A percentile compares a stretch with the other conserved stretches of the same genome.
Conservation (phyloP, 495 filamentous ascomycete genomes). For the Trichocladium uniseriatum region DNA sequence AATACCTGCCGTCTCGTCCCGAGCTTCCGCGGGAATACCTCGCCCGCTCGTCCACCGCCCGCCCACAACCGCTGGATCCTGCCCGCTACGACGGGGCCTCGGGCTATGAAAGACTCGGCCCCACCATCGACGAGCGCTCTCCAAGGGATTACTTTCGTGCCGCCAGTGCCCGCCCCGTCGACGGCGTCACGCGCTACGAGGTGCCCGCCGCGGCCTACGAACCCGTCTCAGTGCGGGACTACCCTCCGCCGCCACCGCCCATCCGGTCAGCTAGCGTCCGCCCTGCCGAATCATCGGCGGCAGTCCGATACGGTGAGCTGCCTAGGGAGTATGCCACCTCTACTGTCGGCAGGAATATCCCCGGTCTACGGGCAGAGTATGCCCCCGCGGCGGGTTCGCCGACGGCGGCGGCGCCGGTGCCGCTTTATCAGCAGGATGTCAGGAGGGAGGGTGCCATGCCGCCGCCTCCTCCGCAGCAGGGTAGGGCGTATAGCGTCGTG, state of each 20-base stretch:
- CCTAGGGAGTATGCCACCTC: constrained; percentile 13
- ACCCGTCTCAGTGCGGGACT: constrained; percentile 30
- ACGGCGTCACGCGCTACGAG: constrained; percentile 45
- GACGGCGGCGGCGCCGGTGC: not conserved
- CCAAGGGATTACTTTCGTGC: constrained; percentile 40
- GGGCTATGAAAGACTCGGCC: constrained; percentile 21
- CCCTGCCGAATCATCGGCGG: constrained; percentile 5
- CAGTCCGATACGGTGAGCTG: constrained; percentile 15
- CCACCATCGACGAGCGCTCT: constrained; percentile 22
- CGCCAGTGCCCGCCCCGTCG: constrained; percentile 45
- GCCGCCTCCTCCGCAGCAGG: constrained; percentile 15
- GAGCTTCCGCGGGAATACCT: constrained; percentile 44
- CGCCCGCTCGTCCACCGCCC: constrained; percentile 49
- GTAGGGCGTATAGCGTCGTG: constrained; percentile 38
- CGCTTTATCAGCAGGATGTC: constrained; percentile 27
- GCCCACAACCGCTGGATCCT: constrained; percentile 37
- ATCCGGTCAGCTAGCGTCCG: constrained; percentile 22
- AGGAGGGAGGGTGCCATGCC: constrained; percentile 28
- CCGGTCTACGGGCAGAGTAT: constrained; percentile 28
- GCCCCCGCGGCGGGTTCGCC: constrained; percentile 14
- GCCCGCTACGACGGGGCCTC: constrained; percentile 10
- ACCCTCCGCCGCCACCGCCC: constrained; percentile 6
- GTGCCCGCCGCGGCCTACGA: constrained; percentile 27
- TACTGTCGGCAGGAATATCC: constrained; percentile 12
- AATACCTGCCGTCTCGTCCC: constrained; percentile 34